Base-by-base conservation (phyloP, 306 rosid species). In the Quercus wislizeni region DNA sequence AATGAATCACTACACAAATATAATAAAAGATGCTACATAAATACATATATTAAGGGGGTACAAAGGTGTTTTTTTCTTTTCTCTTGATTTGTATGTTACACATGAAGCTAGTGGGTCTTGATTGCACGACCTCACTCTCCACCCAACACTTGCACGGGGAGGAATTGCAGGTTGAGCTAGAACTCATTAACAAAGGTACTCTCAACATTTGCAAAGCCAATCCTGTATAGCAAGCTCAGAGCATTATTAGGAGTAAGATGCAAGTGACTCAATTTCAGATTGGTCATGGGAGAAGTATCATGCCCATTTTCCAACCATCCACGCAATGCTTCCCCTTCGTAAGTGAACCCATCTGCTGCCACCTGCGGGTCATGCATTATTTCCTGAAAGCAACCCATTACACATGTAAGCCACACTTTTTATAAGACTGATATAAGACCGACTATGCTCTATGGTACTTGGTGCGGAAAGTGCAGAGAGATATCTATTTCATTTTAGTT, bases 301-400 rank as follows among this genome's bases (percentile, higher is more conserved):
- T 88, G 90, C 30, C 94, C 94, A 74, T 86, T 89, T 79, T 85
- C 89, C 71, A 92, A 75, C 97, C 98, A 92, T 76, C 88, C 91
- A 6, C 86, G 86, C 62, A 92, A 83, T 30, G 98, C 98, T 82
- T 94, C 96, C n/a, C 96, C 94, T 85, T 94, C 98, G 25, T 94
- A 94, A 21, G 98, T 92, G 83, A 90, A 92, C 72, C 97, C 98
- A 57, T 92, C 98, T 8, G 92, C 97, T 38, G 96, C 98, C 76
- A 94, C 86, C 74, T 88, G 94, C 43, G 98, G 98, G 72, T 94
- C 97, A 6, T 87, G 90, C 98, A 94, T 94, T 82, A 92, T 91
- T 83, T 94, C 98, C 97, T 94, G 94, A 83, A 89, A 74, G 51
- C 79, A 77, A 85, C 11, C 23, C 80, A 70, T 64, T 13, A 67